These are phyloP conservation scores for Gymnopus androsaceus DNA, from an alignment of 1,284 basidiomycete genomes.

Conservation along the genomic window DNA sequence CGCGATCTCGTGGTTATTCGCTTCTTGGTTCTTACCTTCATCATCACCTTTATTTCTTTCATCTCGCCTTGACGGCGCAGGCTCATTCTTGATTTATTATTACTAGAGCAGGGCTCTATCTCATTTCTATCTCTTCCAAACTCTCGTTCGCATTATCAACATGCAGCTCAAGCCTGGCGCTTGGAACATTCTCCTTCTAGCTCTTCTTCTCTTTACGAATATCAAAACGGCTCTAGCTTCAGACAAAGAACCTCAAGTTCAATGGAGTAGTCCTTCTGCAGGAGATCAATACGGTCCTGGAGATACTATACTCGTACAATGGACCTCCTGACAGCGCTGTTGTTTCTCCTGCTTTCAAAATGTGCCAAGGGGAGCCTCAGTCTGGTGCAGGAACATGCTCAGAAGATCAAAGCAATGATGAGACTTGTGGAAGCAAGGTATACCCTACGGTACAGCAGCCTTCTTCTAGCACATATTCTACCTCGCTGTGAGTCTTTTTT, in stretches of 20 bases:
- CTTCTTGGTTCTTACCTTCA: too few relatives aligned
- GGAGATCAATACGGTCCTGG: conserved; percentile 24
- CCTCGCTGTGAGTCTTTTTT: conserved; percentile 28
- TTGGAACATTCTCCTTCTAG: too few relatives aligned
- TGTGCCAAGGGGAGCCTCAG: conserved; percentile 18
- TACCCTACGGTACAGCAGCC: conserved; percentile 40
- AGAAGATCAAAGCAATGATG: background rate
- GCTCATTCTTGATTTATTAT: too few relatives aligned
- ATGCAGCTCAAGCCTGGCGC: too few relatives aligned
- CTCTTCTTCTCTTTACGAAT: background rate
- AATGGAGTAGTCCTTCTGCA: conserved; percentile 18
- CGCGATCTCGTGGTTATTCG: too few relatives aligned
- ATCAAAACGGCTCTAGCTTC: background rate
- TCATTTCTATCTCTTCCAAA: too few relatives aligned
- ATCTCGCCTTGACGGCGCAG: background rate
- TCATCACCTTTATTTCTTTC: background rate
- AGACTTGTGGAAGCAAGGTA: conserved; percentile 38
- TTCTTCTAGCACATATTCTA: conserved; percentile 30
- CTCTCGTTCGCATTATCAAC: too few relatives aligned
- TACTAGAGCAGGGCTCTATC: too few relatives aligned
- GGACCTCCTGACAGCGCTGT: conserved; percentile 25
- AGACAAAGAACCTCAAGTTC: conserved; percentile 7
- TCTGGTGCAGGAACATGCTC: conserved; percentile 12
- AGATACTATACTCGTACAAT: conserved; percentile 31
- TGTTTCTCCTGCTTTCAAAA: conserved; percentile 30